These are phyloP conservation scores for Coleophoma cylindrospora DNA, from an alignment of 2,329 filamentous ascomycete species.

Conservation along the genomic window DNA sequence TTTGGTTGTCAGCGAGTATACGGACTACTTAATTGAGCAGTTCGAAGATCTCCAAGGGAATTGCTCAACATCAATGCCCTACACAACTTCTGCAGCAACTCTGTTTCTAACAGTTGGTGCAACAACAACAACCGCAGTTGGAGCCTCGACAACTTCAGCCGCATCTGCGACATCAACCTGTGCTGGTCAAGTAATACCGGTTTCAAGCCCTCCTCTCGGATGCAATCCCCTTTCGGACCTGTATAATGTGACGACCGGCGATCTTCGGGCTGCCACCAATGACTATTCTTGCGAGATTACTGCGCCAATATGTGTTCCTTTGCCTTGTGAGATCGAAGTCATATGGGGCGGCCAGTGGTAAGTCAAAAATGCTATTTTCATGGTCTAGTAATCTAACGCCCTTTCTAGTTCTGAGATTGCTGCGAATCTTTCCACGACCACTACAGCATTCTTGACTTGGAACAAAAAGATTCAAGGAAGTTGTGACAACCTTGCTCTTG, in stretches of 20 bases:
- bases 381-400: too few relatives aligned
- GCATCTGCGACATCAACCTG: constrained; percentile 12
- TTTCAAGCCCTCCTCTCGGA: not conserved
- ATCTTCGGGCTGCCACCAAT: constrained; percentile 7
- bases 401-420: too few relatives aligned
- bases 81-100: constrained; percentile 8
- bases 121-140: constrained; percentile 3
- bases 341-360: constrained; percentile 2
- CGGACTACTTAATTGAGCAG: constrained; percentile 13
- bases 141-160: constrained; percentile 1
- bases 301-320: constrained; percentile 8
- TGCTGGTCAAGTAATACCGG: constrained; percentile 10
- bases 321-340: constrained; percentile 10
- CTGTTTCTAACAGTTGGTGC: constrained; percentile 1
- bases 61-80: constrained; percentile 13
- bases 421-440: not conserved
- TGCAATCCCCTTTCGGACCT: constrained; percentile 12
- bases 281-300: constrained; percentile 9
- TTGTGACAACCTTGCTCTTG: constrained; percentile 8
- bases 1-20: constrained; percentile 12
- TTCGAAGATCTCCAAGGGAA: constrained; percentile 11
- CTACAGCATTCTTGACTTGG: constrained; percentile 8
- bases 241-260: constrained; percentile 12
- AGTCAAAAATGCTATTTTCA: too few relatives aligned
- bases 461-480: constrained; percentile 14